Conservation (phyloP, 371 early-diverging fungal genomes). For the Rhizopus sp. region DNA sequence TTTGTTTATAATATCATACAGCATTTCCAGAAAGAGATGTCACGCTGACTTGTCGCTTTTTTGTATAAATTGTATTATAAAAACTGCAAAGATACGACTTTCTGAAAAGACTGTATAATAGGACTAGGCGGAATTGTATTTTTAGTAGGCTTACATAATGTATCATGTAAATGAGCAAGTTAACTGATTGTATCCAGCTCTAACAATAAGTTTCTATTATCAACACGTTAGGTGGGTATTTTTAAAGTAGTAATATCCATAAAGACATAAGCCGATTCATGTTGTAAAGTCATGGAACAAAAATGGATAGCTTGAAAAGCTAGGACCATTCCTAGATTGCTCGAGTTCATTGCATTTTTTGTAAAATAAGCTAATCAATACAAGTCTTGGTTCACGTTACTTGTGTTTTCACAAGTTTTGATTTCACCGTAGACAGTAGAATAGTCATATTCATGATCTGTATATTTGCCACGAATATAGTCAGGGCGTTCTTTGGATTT, state of each 20-base stretch:
- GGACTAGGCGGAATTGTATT: not conserved
- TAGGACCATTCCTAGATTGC: conserved; percentile 7
- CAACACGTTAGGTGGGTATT: conserved; percentile 4
- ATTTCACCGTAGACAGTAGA: conserved; percentile 10
- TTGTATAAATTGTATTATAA: no score
- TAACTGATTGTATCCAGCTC: not conserved
- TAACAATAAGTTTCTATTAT: conserved; percentile 7
- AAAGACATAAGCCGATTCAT: conserved; percentile 2
- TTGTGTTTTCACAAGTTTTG: not conserved
- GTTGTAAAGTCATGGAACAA: conserved; percentile 5
- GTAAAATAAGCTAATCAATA: conserved; percentile 21
- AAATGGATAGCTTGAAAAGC: conserved; percentile 7
- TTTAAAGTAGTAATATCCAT: conserved; percentile 15
- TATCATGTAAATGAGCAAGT: conserved; percentile 4
- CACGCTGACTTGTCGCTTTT: no score
- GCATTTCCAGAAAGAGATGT: no score
- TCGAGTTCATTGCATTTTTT: conserved; percentile 19
- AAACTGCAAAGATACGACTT: no score
- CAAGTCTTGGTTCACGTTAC: conserved; percentile 19
- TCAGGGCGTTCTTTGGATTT: conserved; percentile 10
- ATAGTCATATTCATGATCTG: conserved; percentile 1
- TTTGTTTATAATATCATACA: no score
- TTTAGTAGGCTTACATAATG: conserved; percentile 5
- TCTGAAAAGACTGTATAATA: not conserved
- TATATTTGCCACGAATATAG: conserved; percentile 14